Evolutionary conservation across 768 basidiomycete species (phyloP).

Genomic region (Podaxis sp.): DNA sequence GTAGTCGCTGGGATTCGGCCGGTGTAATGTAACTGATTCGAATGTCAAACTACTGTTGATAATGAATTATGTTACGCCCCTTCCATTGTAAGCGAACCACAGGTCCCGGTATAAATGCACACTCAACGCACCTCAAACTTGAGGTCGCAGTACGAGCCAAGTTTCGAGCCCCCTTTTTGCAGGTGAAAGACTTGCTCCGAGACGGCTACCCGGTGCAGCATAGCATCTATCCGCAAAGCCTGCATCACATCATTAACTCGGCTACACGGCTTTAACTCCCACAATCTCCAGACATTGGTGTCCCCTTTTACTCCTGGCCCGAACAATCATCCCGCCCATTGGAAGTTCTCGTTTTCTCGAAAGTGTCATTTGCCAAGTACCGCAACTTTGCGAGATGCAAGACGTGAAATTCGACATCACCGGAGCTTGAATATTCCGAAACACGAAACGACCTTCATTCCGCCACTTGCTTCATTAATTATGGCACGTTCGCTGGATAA

Average conservation of each 20-base stretch:
- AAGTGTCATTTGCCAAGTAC: neutral
- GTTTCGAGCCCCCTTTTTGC: neutral
- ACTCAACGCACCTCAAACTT: neutral
- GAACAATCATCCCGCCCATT: neutral
- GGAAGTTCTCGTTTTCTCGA: neutral
- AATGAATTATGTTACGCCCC: neutral
- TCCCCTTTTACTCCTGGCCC: neutral
- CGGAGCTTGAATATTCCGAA: neutral
- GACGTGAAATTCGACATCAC: neutral
- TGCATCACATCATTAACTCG: neutral
- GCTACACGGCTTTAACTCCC: neutral
- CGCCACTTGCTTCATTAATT: neutral
- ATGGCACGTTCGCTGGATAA: neutral
- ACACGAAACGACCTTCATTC: neutral
- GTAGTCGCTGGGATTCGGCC: neutral
- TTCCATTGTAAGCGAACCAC: neutral
- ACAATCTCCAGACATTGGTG: neutral
- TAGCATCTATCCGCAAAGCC: neutral
- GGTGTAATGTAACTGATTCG: too few species aligned
- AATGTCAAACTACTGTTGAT: neutral
- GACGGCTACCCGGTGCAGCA: slow-evolving; percentile 9
- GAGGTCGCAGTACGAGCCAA: neutral
- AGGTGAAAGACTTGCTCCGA: neutral
- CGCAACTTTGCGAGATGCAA: neutral
- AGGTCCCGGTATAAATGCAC: neutral